These are phyloP conservation scores for Ceratobasidium sp. DNA, from an alignment of 1,284 basidiomycete species.

Conservation along the genomic window DNA sequence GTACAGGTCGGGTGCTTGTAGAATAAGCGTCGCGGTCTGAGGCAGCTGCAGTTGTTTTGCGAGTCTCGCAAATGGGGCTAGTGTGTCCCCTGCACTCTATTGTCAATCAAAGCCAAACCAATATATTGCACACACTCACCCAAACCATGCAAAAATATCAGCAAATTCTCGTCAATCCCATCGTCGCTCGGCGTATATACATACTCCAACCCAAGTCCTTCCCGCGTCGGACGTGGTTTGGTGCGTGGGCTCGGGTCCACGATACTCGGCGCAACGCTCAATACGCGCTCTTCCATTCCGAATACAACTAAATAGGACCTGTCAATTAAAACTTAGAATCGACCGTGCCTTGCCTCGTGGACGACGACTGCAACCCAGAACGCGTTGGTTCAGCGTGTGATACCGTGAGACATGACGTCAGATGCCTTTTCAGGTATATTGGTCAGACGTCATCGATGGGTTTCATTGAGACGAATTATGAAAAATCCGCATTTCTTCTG, in stretches of 20 bases:
- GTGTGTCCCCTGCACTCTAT: slow-evolving; percentile 72
- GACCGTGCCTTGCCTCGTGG: background rate
- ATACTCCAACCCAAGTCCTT: slow-evolving; percentile 63
- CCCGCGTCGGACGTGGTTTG: slow-evolving; percentile 61
- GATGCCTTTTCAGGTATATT: background rate
- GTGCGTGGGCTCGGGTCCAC: slow-evolving; percentile 50
- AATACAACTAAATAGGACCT: background rate
- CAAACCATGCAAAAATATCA: slow-evolving; percentile 87
- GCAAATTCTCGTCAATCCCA: slow-evolving; percentile 84
- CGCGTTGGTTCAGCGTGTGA: background rate
- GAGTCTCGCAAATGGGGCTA: slow-evolving; percentile 75
- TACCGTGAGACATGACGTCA: background rate
- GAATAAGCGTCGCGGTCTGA: slow-evolving; percentile 81
- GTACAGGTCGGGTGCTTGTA: slow-evolving; percentile 80
- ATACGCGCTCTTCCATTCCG: slow-evolving; percentile 1
- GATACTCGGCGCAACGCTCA: slow-evolving; percentile 34
- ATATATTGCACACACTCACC: slow-evolving; percentile 58
- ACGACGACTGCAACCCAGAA: background rate
- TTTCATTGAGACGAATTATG: background rate
- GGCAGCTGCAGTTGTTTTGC: slow-evolving; percentile 79
- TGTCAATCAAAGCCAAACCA: background rate
- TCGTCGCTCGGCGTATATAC: slow-evolving; percentile 73
- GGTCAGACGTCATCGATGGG: background rate
- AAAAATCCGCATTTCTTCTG: background rate
- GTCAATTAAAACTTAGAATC: slow-evolving; percentile 5